These are phyloP conservation scores for Pseudogymnoascus sp. DNA, from an alignment of 2,329 filamentous ascomycete species.

Conservation along the genomic window DNA sequence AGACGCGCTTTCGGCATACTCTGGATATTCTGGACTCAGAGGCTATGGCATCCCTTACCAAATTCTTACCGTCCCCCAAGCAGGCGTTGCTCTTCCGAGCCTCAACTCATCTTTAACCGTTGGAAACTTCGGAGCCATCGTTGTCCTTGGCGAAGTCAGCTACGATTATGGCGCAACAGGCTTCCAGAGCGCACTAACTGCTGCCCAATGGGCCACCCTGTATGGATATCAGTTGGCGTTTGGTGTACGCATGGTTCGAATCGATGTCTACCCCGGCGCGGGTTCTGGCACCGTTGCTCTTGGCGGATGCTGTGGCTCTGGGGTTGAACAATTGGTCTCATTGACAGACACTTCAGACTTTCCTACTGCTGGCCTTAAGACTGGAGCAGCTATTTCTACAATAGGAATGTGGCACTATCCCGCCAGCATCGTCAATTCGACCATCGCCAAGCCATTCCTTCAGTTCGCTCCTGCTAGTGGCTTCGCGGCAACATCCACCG, in stretches of 20 bases:
- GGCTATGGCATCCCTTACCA: conserved; percentile 56
- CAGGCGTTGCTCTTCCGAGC: conserved; percentile 42
- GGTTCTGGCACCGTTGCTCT: conserved; percentile 36
- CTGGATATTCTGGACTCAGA: conserved; percentile 47
- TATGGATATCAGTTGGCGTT: conserved; percentile 52
- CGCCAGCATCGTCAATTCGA: conserved; percentile 45
- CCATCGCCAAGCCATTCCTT: conserved; percentile 47
- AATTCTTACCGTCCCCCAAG: conserved; percentile 46
- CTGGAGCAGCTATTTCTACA: conserved; percentile 10
- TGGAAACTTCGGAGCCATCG: conserved; percentile 54
- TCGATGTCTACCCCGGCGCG: conserved; percentile 48
- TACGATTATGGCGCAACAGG: conserved; percentile 41
- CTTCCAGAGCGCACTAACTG: conserved; percentile 36
- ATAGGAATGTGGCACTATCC: conserved; percentile 48
- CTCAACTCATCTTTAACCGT: conserved; percentile 41
- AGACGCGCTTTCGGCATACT: conserved; percentile 41
- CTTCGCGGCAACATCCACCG: conserved; percentile 36
- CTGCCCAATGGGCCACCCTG: conserved; percentile 47
- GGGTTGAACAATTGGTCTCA: conserved; percentile 44
- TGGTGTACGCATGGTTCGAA: conserved; percentile 52
- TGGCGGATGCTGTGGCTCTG: conserved; percentile 40
- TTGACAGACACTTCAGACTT: conserved; percentile 49
- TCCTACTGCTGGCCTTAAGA: conserved; percentile 46
- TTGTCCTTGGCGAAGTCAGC: conserved; percentile 31
- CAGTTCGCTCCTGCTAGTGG: conserved; percentile 41